Conservation (phyloP, 1,284 basidiomycete species). For the Fomitiporia mediterranea region DNA sequence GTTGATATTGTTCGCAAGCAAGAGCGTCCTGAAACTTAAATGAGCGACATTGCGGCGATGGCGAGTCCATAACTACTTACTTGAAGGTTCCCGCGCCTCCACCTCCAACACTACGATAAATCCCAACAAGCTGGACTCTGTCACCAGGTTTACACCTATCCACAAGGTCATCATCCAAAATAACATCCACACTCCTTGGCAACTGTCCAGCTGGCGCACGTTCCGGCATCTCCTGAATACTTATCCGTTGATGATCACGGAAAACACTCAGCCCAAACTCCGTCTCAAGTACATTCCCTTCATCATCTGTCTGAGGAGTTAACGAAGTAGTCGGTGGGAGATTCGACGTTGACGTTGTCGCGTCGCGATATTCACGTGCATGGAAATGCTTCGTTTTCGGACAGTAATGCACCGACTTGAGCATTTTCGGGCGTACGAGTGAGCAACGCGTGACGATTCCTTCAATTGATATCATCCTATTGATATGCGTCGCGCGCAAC, state of each 20-base stretch:
- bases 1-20: constrained; percentile 95
- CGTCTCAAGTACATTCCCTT: constrained; percentile 82
- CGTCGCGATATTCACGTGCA: constrained; percentile 89
- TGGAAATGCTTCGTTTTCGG: constrained; percentile 83
- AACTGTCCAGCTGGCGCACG: constrained; percentile 96
- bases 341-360: constrained; percentile 80
- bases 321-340: constrained; percentile 88
- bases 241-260: constrained; percentile 95
- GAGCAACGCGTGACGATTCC: constrained; percentile 99
- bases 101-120: constrained; percentile 92
- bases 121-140: constrained; percentile 93
- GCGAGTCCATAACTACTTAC: constrained; percentile 52
- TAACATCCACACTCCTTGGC: constrained; percentile 92
- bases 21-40: constrained; percentile 64
- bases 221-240: constrained; percentile 99
- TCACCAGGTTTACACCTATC: constrained; percentile 98
- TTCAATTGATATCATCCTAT: constrained; percentile 95
- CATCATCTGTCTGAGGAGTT: constrained; percentile 88
- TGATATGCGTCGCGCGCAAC: constrained; percentile 82
- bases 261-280: constrained; percentile 94
- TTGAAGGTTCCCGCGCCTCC: constrained; percentile 88
- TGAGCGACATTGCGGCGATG: constrained; percentile 5
- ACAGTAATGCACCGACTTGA: constrained; percentile 95
- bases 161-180: constrained; percentile 95
- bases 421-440: constrained; percentile 97